Evolutionary conservation across 176 grass and related monocot genomes (phyloP).

Genomic region (Oryza glaberrima): DNA sequence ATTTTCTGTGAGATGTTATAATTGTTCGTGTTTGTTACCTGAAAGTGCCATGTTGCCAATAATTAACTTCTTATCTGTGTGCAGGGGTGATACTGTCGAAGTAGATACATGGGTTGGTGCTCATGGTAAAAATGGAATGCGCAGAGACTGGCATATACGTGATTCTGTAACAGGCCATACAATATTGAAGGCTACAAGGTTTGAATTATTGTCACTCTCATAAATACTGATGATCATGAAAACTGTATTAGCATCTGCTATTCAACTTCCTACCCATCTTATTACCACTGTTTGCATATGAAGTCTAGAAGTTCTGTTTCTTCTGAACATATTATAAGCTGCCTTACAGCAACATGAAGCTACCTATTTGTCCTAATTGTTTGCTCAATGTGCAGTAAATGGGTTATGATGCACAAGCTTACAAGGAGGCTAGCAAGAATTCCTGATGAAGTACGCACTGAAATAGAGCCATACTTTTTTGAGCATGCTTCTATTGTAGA

Average conservation of each 20-base stretch:
- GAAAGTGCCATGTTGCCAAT: background rate
- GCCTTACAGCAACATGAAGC: background rate
- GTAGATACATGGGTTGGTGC: conserved; percentile 89
- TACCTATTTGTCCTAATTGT: conserved; percentile 33
- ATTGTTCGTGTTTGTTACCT: background rate
- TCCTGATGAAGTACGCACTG: conserved; percentile 82
- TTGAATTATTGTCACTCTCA: conserved; percentile 26
- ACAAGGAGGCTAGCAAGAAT: conserved; percentile 92
- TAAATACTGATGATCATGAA: background rate
- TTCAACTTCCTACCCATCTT: background rate
- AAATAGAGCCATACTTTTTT: conserved; percentile 85
- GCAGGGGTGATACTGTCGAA: conserved; percentile 88
- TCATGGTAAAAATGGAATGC: conserved; percentile 96
- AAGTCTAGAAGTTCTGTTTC: background rate
- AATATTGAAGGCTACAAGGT: conserved; percentile 88
- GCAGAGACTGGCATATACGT: conserved; percentile 90
- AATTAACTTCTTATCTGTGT: conserved; percentile 43
- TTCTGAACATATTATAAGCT: conserved; percentile 18
- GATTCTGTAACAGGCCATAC: conserved; percentile 75
- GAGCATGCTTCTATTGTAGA: conserved; percentile 68
- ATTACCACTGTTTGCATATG: background rate
- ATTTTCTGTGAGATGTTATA: background rate
- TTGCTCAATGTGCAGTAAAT: conserved; percentile 58
- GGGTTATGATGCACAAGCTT: conserved; percentile 98
- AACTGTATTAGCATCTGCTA: background rate